phyloP scores from a whole-genome alignment of 495 filamentous ascomycete genomes.

The Penicillium antarcticum region DNA sequence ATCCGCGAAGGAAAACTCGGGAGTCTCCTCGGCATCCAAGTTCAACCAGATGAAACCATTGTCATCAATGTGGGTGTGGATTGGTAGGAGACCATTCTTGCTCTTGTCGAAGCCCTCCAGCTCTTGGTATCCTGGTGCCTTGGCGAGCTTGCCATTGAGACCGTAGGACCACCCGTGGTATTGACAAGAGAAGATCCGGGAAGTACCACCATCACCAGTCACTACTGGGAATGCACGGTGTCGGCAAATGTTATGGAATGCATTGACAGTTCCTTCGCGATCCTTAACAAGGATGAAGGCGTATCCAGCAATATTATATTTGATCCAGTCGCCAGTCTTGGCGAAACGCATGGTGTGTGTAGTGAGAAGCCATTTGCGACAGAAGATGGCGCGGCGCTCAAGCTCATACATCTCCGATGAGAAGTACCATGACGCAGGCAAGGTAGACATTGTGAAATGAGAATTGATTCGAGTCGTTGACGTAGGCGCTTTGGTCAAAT shows the following conservation, averaged over 20 bases:
- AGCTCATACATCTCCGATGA: slow-evolving; percentile 50
- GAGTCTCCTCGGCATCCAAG: slow-evolving; percentile 38
- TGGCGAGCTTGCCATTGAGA: slow-evolving; percentile 55
- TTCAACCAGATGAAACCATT: slow-evolving; percentile 53
- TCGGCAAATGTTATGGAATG: slow-evolving; percentile 59
- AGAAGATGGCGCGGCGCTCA: slow-evolving; percentile 53
- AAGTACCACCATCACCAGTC: slow-evolving; percentile 42
- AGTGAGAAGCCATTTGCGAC: slow-evolving; percentile 50
- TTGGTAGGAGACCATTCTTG: slow-evolving; percentile 44
- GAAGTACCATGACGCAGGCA: slow-evolving; percentile 50
- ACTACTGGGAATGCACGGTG: slow-evolving; percentile 58
- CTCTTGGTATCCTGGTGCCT: slow-evolving; percentile 54
- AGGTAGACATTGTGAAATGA: slow-evolving; percentile 9
- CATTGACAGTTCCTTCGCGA: slow-evolving; percentile 48
- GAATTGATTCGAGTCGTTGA: background rate
- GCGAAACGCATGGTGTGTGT: slow-evolving; percentile 45
- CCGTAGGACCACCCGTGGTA: slow-evolving; percentile 63
- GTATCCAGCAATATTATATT: slow-evolving; percentile 46
- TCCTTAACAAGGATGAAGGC: slow-evolving; percentile 48
- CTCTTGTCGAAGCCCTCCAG: slow-evolving; percentile 54
- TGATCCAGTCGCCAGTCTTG: slow-evolving; percentile 49
- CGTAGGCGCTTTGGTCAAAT: background rate
- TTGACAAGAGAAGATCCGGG: slow-evolving; percentile 52
- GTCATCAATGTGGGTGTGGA: slow-evolving; percentile 45
- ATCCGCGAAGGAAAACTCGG: slow-evolving; percentile 40